phyloP scores from a whole-genome alignment of 176 grass and related monocot species.

The Calamus simplicifolius region DNA sequence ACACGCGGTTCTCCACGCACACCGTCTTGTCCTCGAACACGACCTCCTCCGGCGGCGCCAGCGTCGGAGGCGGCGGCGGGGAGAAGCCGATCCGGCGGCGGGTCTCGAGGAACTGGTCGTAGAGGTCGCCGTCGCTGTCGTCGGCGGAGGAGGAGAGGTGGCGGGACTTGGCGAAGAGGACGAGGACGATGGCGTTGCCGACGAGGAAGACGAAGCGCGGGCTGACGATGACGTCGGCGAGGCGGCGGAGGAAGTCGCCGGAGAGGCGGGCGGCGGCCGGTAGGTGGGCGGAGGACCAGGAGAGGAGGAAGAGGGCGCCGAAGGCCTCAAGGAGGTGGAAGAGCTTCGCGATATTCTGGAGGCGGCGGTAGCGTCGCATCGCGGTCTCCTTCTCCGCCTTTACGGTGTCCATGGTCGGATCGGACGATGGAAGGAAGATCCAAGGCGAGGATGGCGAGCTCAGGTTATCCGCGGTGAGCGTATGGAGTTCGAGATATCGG shows the following conservation, averaged over 20 bases:
- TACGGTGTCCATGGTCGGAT: conserved; percentile 2
- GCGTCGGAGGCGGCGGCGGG: not conserved
- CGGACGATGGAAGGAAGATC: too few species aligned
- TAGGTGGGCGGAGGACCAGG: conserved; percentile 11
- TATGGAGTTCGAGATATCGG: too few species aligned
- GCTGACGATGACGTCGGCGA: conserved; percentile 2
- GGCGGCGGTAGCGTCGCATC: not conserved
- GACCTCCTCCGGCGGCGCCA: not conserved
- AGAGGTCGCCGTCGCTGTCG: not conserved
- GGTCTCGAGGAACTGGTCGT: conserved; percentile 9
- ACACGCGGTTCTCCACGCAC: not conserved
- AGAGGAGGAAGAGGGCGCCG: conserved; percentile 5
- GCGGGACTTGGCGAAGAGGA: conserved; percentile 12
- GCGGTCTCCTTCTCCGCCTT: conserved; percentile 11
- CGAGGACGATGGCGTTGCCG: conserved; percentile 19
- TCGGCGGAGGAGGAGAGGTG: not conserved
- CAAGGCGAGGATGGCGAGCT: too few species aligned
- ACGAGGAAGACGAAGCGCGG: conserved; percentile 7
- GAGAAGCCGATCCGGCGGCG: not conserved
- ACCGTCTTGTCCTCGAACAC: conserved; percentile 14
- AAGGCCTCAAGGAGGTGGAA: not conserved
- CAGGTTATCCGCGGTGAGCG: too few species aligned
- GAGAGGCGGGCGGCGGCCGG: not conserved
- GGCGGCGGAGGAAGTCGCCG: conserved; percentile 1
- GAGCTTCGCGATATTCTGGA: not conserved